phyloP scores from a whole-genome alignment of 768 basidiomycete genomes.

The Piloderma croceum region DNA sequence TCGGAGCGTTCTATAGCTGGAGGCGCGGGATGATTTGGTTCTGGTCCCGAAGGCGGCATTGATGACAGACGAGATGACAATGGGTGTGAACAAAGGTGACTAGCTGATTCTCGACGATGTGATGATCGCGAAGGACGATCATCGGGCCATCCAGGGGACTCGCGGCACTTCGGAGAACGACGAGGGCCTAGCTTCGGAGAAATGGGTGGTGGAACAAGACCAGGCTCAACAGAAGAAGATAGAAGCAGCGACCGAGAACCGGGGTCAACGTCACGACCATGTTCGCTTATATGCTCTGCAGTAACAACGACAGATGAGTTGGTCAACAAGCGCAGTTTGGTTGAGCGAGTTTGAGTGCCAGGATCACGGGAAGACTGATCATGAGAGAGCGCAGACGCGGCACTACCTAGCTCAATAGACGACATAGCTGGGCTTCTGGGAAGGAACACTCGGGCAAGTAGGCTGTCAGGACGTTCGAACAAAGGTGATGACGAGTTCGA shows the following conservation, averaged over 20 bases:
- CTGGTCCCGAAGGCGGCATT: too few species aligned
- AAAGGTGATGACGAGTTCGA: constrained; percentile 5
- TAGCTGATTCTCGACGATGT: not conserved
- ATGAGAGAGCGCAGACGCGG: not conserved
- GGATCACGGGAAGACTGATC: too few species aligned
- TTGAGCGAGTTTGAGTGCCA: too few species aligned
- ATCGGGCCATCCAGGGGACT: too few species aligned
- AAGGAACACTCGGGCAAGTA: constrained; percentile 23
- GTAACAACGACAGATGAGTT: not conserved
- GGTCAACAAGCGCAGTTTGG: not conserved
- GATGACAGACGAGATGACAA: too few species aligned
- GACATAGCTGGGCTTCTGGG: constrained; percentile 1
- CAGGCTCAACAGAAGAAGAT: not conserved
- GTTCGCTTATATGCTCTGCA: not conserved
- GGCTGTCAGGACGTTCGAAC: constrained; percentile 19
- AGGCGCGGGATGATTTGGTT: too few species aligned
- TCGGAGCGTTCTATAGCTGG: too few species aligned
- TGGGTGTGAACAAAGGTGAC: too few species aligned
- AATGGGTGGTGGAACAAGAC: not conserved
- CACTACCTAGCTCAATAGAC: not conserved
- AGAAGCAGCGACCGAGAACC: not conserved
- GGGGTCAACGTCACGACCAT: not conserved
- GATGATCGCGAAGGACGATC: not conserved
- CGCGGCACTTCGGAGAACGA: too few species aligned
- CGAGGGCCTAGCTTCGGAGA: not conserved